Conservation (phyloP, 495 filamentous ascomycete species). For the Alectoria sarmentosa region DNA sequence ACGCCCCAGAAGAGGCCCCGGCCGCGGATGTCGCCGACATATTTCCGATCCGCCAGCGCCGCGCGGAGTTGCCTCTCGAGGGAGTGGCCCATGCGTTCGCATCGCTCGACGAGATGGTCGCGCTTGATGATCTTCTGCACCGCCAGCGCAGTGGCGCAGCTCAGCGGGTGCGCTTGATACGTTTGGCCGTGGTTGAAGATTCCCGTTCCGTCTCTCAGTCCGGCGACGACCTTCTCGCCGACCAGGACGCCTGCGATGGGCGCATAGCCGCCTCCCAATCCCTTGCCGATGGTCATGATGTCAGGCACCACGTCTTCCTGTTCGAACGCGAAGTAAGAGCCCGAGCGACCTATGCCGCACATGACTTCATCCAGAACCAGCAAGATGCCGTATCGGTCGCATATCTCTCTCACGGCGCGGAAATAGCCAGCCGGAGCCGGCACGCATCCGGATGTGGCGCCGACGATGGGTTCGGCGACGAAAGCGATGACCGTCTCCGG, state of each 20-base stretch:
- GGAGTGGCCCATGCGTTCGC: slow-evolving; percentile 39
- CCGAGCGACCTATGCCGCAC: slow-evolving; percentile 67
- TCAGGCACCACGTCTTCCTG: slow-evolving; percentile 56
- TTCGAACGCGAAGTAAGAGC: slow-evolving; percentile 63
- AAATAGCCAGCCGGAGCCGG: slow-evolving; percentile 59
- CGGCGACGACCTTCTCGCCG: slow-evolving; percentile 45
- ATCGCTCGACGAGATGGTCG: slow-evolving; percentile 44
- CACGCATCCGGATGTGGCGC: slow-evolving; percentile 56
- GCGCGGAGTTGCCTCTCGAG: slow-evolving; percentile 35
- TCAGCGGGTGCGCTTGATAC: slow-evolving; percentile 52
- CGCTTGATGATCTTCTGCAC: slow-evolving; percentile 46
- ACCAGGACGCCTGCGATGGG: slow-evolving; percentile 56
- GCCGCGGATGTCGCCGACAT: slow-evolving; percentile 53
- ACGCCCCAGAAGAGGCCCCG: slow-evolving; percentile 53
- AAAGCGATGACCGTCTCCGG: slow-evolving; percentile 70
- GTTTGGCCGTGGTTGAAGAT: slow-evolving; percentile 53
- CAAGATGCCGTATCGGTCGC: slow-evolving; percentile 57
- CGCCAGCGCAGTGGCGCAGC: slow-evolving; percentile 49
- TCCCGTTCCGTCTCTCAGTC: slow-evolving; percentile 48
- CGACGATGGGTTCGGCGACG: slow-evolving; percentile 60
- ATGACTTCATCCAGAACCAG: slow-evolving; percentile 74
- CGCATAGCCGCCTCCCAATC: slow-evolving; percentile 58
- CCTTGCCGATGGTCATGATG: slow-evolving; percentile 65
- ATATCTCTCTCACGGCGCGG: slow-evolving; percentile 53
- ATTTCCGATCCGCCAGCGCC: slow-evolving; percentile 27